Evolutionary conservation across 2,329 filamentous ascomycete species (phyloP), one percentile per base, ranked within the genome.

Genomic region (Pseudogymnoascus sp.): DNA sequence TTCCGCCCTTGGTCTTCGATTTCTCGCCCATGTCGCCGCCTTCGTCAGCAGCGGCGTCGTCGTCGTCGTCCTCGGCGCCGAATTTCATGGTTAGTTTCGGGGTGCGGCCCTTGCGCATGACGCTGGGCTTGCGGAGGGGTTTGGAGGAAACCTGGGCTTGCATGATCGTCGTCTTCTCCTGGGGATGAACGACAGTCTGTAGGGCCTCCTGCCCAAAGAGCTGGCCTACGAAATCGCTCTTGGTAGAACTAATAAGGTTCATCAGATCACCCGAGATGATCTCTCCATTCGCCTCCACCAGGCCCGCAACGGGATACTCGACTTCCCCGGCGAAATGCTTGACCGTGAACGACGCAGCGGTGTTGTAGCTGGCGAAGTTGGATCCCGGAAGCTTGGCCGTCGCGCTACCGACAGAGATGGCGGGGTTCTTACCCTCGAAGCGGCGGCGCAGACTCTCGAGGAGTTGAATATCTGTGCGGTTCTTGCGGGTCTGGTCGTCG

Each of bases 241-340:
- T 93, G 64, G 91, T 93, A 3, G 87, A 87, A 70, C 89, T 90
- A 76, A 99, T 89, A 70, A 99, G 83, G 76, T 96, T 97, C 82
- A 99, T 91, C 69, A 99, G 79, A 75, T 99, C 95, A 25, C 92
- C 93, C 3, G 93, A 96, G 66, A 99, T 95, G 66, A 96, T 86
- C 74, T 99, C 95, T 62, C 93, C 91, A 68, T 99, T 99, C 76
- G 96, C 93, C 75, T 99, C 95, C 2, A 97, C 83, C 21, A 99
- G 79, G 4, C 91, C 91, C 69, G 88, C 88, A 65, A 96, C 84
- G 1, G 91, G 88, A 72, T 99, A 99, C 65, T 99, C 95, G 4
- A 99, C 91, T 73, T 97, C 95, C 60, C 95, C 95, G 40, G 93
- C 93, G 75, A 96, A 99, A 75, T 99, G 95, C 75, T 90, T 92